Conservation (phyloP, 108 stramenopile species). For the Thalassiosira profunda region DNA sequence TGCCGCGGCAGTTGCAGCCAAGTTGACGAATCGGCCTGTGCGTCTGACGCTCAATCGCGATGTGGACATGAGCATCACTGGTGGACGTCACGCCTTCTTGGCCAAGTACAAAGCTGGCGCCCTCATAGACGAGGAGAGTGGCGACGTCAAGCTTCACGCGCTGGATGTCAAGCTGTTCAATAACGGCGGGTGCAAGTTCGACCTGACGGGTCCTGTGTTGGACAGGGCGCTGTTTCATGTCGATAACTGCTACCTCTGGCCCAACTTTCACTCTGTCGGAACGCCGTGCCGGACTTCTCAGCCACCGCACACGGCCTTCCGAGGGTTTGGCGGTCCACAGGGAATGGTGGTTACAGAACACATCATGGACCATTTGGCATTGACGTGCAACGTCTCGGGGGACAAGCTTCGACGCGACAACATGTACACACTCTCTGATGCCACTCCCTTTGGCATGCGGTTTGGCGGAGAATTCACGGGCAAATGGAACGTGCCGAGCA, state of each 20-base stretch:
- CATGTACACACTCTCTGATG: constrained; percentile 80
- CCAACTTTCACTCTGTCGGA: constrained; percentile 79
- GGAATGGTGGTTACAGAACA: constrained; percentile 90
- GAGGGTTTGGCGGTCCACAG: constrained; percentile 96
- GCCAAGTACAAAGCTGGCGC: constrained; percentile 90
- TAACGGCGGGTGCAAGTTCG: constrained; percentile 91
- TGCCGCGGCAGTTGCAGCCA: constrained; percentile 92
- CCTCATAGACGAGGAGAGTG: constrained; percentile 60
- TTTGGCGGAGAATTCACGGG: constrained; percentile 63
- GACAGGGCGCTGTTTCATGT: constrained; percentile 94
- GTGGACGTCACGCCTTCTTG: constrained; percentile 85
- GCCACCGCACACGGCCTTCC: constrained; percentile 93
- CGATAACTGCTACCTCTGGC: constrained; percentile 92
- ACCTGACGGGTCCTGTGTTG: constrained; percentile 90
- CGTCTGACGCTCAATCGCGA: constrained; percentile 90
- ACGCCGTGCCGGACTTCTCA: constrained; percentile 91
- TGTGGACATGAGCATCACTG: constrained; percentile 95
- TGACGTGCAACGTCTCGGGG: constrained; percentile 56
- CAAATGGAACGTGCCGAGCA: constrained; percentile 89
- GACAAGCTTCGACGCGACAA: constrained; percentile 78
- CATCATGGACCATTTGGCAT: constrained; percentile 92
- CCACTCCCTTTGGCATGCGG: constrained; percentile 89
- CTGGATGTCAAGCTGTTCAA: constrained; percentile 85
- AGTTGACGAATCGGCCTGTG: constrained; percentile 80
- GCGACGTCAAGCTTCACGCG: constrained; percentile 70